Conservation (phyloP, 345 rosid genomes). For the Syzygium grande region DNA sequence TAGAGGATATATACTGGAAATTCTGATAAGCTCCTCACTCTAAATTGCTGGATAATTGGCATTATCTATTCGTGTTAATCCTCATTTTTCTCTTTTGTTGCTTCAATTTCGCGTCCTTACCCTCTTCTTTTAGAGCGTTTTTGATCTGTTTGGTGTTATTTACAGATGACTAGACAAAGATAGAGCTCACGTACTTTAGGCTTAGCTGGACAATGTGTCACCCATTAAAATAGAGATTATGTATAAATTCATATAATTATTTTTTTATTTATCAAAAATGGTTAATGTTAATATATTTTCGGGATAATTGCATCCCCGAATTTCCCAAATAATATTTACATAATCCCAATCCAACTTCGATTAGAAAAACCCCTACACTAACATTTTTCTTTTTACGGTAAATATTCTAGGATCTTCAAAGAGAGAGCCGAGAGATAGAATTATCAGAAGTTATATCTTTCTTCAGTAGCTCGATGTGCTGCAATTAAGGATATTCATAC, state of each 20-base stretch:
- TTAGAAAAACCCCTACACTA: neutral
- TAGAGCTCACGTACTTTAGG: neutral
- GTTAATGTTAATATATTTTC: neutral
- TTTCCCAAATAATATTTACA: neutral
- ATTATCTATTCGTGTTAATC: neutral
- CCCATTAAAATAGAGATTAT: neutral
- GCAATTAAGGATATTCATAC: neutral
- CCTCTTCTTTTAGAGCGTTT: neutral
- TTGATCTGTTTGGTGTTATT: neutral
- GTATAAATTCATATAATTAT: neutral
- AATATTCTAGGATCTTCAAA: neutral
- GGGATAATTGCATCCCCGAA: neutral
- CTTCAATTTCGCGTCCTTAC: neutral
- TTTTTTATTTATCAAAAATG: neutral
- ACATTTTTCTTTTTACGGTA: neutral
- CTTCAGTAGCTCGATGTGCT: neutral
- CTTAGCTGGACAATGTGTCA: neutral
- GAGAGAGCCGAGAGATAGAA: neutral
- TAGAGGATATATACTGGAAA: neutral
- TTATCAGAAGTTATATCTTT: neutral
- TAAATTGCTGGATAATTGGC: neutral
- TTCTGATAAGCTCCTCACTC: neutral
- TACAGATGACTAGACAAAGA: neutral
- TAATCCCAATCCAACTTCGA: neutral
- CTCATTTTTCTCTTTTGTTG: neutral